Base-by-base conservation (phyloP, 345 rosid species). In the Cochlearia excelsa region DNA sequence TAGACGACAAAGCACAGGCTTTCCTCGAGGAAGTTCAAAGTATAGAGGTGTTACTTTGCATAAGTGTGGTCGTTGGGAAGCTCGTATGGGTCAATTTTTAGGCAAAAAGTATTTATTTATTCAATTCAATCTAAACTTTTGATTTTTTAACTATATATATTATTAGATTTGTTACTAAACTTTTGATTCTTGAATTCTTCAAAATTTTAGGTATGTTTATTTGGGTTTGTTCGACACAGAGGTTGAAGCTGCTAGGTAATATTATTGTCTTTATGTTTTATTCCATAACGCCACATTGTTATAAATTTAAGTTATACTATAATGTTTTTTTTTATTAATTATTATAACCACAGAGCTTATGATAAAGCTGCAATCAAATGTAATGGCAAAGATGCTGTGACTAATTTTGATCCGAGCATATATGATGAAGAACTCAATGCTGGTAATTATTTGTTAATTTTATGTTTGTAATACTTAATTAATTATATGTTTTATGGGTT, bases 11-110 rank as follows among this genome's bases (percentile, higher is more conserved):
- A 94, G 99, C 86, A 87, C 96, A 7, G 99, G 99, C 38, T 90
- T 85, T 71, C 97, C 96, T 5, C 68, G 99, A 70, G 99, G 99
- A 43, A 94, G 96, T 78, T 94, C 99, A 1, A 94, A 94, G 70
- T 94, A 94, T 77, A 84, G 99, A 69, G 99, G 99, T 29, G 99
- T 94, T 0, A 94, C 97, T 57, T 79, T 94, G 78, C 99, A 94
- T 65, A 94, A 94, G 68, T 94, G 99, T 79, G 99, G 99, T 7
- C 75, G 99, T 65, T 94, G 99, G 99, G 99, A 94, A 74, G 97
- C 99, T 68, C 74, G 97, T 41, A 90, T 94, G 95, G 99, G 97
- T 46, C 99, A 94, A 76, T 87, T 94, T 68, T 75, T 94, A 39
- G 96, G 99, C 73, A 94, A 87, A 77, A 94, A 94, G 97, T 94